Conservation (phyloP, 345 rosid species). For the Mangifera indica region DNA sequence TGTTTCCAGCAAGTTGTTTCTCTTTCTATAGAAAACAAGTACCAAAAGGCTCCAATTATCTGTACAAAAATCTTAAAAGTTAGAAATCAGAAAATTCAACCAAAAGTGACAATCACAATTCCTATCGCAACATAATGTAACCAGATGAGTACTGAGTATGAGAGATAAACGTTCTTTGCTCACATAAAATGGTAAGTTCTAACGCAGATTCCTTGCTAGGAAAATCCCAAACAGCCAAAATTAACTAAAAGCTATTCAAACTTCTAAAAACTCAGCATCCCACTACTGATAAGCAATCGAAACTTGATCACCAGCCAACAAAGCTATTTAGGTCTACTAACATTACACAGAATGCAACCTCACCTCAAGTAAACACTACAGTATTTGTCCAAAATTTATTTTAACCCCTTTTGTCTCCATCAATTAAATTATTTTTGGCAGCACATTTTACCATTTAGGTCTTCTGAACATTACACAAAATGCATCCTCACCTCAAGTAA, state of each 20-base stretch:
- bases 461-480: too few relatives aligned
- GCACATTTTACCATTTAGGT: not conserved
- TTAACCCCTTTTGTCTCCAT: not conserved
- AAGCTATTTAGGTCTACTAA: not conserved
- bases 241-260: not conserved
- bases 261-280: not conserved
- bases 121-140: not conserved
- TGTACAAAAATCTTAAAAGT: constrained; percentile 19
- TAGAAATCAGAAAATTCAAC: constrained; percentile 1
- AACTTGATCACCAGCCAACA: not conserved
- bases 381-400: not conserved
- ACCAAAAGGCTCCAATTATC: constrained; percentile 91
- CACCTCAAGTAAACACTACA: not conserved
- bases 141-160: not conserved
- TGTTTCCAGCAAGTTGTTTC: constrained; percentile 70
- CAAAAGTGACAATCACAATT: constrained; percentile 1
- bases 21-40: constrained; percentile 68
- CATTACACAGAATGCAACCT: too few relatives aligned
- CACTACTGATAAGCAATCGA: not conserved
- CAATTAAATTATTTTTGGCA: not conserved
- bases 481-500: too few relatives aligned
- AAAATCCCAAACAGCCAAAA: too few relatives aligned
- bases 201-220: too few relatives aligned
- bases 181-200: not conserved
- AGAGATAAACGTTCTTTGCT: not conserved